Evolutionary conservation across 2,329 filamentous ascomycete genomes (phyloP).

Genomic region (Gnomoniopsis sp.): DNA sequence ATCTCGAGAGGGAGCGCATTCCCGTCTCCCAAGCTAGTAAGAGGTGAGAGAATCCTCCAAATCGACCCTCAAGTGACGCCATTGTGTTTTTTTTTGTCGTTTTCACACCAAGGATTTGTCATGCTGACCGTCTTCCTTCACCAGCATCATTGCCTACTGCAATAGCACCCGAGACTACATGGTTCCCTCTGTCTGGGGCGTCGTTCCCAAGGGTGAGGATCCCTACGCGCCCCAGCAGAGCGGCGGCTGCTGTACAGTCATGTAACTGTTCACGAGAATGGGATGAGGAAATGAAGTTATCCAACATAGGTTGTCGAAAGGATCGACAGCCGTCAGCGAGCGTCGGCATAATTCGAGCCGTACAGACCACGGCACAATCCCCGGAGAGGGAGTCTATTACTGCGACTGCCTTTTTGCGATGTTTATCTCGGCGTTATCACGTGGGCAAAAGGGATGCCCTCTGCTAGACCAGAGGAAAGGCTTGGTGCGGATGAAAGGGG

Average conservation of each 20-base stretch:
- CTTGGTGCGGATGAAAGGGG: constrained; percentile 1
- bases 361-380: constrained; percentile 11
- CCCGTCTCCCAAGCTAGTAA: constrained; percentile 91
- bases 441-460: constrained; percentile 15
- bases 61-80: neutral
- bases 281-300: constrained; percentile 16
- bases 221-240: constrained; percentile 97
- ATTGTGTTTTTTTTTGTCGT: neutral
- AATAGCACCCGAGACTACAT: constrained; percentile 98
- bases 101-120: neutral
- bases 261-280: constrained; percentile 52
- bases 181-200: constrained; percentile 96
- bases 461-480: constrained; percentile 13
- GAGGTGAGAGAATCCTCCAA: constrained; percentile 54
- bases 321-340: constrained; percentile 4
- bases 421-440: constrained; percentile 19
- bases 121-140: constrained; percentile 5
- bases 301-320: constrained; percentile 13
- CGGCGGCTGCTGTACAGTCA: constrained; percentile 90
- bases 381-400: neutral
- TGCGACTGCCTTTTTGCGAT: constrained; percentile 11
- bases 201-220: constrained; percentile 91
- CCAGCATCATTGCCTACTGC: constrained; percentile 94
- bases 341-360: constrained; percentile 14
- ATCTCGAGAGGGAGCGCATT: constrained; percentile 91